Base-by-base conservation (phyloP, 495 filamentous ascomycete genomes). In the Aspergillus incahuasiensis region DNA sequence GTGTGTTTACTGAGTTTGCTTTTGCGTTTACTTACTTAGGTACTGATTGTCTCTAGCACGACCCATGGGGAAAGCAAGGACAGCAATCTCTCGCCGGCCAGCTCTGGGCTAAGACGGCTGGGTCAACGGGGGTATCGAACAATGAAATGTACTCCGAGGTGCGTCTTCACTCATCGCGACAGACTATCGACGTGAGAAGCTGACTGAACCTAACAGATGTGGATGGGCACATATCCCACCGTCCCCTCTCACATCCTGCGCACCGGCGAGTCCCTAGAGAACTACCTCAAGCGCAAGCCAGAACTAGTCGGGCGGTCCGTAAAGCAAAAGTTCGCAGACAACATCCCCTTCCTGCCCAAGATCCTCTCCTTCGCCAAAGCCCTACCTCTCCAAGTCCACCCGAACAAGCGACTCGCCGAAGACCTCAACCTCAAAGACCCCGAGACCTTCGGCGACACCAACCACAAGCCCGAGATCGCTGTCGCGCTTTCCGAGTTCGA, bases 401-500 rank as follows among this genome's bases (percentile, higher is more conserved):
- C 87, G 9, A 76, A 90, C 69, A 86, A 86, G 56, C 66, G 73
- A 2, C 79, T 92, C 6, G 79, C 88, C 0, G 65, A 71, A 12
- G 74, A 84, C 56, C 74, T 91, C 3, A 52, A 43, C 39, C 38
- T 52, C 52, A 53, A 82, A 60, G 80, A 90, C 58, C 84, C 86
- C 0, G 64, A 82, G 9, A 77, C 80, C 48, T 91, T 86, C 64
- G 79, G 80, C 7, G 88, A 94, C 57, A 70, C 76, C 16, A 92
- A 91, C 66, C 86, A 91, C 69, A 92, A 92, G 67, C 88, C 89
- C 1, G 89, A 94, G 63, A 92, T 92, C 30, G 88, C 88, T 5
- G 73, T 94, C 13, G 86, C 88, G 0, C 69, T 92, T 0, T 79
- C 81, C n/a, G 79, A 83, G 16, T 92, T 92, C 63, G 87, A 92